Base-by-base conservation (phyloP, 2,329 filamentous ascomycete genomes). In the Didymella exigua region DNA sequence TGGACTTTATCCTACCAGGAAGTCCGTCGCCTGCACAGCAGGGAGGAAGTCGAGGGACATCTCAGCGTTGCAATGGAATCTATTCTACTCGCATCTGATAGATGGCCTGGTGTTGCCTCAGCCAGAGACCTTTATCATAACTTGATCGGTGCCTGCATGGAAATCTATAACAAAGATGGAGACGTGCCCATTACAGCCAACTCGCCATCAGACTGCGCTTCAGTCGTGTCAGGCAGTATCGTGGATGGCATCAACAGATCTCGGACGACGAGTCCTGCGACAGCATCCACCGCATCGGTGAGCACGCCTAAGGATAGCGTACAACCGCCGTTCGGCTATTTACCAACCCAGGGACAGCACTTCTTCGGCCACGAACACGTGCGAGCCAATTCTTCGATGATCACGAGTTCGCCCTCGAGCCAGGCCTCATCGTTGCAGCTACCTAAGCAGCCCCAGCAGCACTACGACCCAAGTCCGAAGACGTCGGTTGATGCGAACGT, bases 1-100 rank as follows among this genome's bases (percentile, higher is more conserved):
- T 99, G 95, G 95, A 86, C 90, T 1, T 83, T 96, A 7, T 96
- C 93, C 1, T 97, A 96, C 69, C 83, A 88, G 3, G 89, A 93
- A 61, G 87, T 98, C 21, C 88, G 95, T 40, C 83, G 84, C 49
- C 80, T 84, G 16, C 89, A 96, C 70, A 74, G 83, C 4, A 85
- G 87, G 18, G 86, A 91, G 38, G 88, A 95, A 60, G 88, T 96
- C 0, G 87, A 93, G 67, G 80, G 85, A 23, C 84, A 95, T 62
- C 82, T 96, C 37, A 82, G 87, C 42, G 83, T 87, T 18, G 90
- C 90, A 0, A 79, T 97, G 54, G 88, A 93, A 47, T 89, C 90
- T 4, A 88, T 98, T 56, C 84, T 88, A 54, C 85, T 89, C 52
- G 93, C 91, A 53, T 89, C 90, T 0, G 89, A 93, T 68, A 84